Base-by-base conservation (phyloP, 2,329 filamentous ascomycete genomes). In the Aspergillus brunneoviolaceus region DNA sequence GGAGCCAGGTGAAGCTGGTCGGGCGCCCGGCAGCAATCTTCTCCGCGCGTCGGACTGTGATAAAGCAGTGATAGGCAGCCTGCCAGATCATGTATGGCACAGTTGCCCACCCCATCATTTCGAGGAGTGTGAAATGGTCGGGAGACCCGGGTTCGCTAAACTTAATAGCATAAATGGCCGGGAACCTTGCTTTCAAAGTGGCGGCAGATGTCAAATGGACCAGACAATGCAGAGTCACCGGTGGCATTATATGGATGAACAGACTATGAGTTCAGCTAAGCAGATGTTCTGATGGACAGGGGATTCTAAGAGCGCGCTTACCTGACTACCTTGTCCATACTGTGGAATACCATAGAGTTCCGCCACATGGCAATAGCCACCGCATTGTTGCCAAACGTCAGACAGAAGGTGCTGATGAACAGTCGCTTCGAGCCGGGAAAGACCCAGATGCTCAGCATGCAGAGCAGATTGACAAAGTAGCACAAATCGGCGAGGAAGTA, bases 241-340 rank as follows among this genome's bases (percentile, higher is more conserved):
- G 96, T 1, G 95, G 95, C 94, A 99, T 99, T 70, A 99, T 96
- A 76, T 99, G 95, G 68, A 99, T 97, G 79, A 99, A 99, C n/a
- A 99, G 84, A 74, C 87, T 89, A 62, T 9, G 14, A 35, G 1
- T 25, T 16, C 10, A 31, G 19, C 50, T 63, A 48, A 65, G 52
- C 31, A 14, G 11, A n/a, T 14, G 10, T 6, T 23, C 29, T 19
- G 5, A n/a, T 12, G 12, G 48, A 29, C 9, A 3, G 29, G 4
- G 5, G 25, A 3, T 42, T 4, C 7, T n/a, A 14, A 14, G 23
- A 2, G 19, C 10, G 42, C 4, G 47, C 79, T 66, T 77, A 87
- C 73, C 91, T 95, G 12, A 93, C 96, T 62, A 98, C 92, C 78
- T 99, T 99, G 82, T 99, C 95, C 77, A 99, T 88, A 72, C 92